Conservation (phyloP, 2,329 filamentous ascomycete genomes). For the Trichoderma simmonsii region DNA sequence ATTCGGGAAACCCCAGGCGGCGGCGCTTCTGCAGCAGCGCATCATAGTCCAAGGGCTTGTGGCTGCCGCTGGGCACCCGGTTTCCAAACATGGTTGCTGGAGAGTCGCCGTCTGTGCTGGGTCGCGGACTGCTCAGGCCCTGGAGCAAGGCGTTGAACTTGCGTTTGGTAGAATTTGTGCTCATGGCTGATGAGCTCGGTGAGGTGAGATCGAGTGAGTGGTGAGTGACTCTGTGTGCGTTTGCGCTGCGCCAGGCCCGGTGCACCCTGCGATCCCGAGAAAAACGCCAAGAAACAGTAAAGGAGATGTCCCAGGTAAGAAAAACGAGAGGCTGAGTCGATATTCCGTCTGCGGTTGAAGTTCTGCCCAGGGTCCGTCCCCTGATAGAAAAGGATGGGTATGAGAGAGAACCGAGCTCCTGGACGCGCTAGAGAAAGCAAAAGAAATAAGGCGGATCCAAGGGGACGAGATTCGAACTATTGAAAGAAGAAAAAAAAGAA, state of each 20-base stretch:
- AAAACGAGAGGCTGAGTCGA: neutral
- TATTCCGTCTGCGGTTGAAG: neutral
- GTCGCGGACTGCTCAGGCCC: slow-evolving; percentile 51
- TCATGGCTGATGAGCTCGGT: slow-evolving; percentile 20
- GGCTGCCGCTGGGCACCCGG: slow-evolving; percentile 18
- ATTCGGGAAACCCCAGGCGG: slow-evolving; percentile 45
- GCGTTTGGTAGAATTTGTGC: slow-evolving; percentile 75
- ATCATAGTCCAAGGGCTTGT: slow-evolving; percentile 30
- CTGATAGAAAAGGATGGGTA: neutral
- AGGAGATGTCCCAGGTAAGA: neutral
- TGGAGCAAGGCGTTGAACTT: slow-evolving; percentile 78
- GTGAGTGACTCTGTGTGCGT: neutral
- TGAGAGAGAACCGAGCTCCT: neutral
- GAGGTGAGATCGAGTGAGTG: neutral
- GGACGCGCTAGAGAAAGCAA: neutral
- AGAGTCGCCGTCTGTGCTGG: slow-evolving; percentile 17
- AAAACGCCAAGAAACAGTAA: neutral
- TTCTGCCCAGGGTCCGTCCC: neutral
- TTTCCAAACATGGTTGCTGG: slow-evolving; percentile 9
- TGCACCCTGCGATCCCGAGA: neutral
- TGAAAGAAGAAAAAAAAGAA: neutral
- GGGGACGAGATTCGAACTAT: neutral
- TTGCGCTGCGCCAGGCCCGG: neutral
- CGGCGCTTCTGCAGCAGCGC: slow-evolving; percentile 52
- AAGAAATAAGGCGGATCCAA: neutral